A percentile compares a stretch with the other conserved stretches of the same genome.
Evolutionary conservation across 352 stramenopile genomes (phyloP).

Genomic region (Peronospora destructor): DNA sequence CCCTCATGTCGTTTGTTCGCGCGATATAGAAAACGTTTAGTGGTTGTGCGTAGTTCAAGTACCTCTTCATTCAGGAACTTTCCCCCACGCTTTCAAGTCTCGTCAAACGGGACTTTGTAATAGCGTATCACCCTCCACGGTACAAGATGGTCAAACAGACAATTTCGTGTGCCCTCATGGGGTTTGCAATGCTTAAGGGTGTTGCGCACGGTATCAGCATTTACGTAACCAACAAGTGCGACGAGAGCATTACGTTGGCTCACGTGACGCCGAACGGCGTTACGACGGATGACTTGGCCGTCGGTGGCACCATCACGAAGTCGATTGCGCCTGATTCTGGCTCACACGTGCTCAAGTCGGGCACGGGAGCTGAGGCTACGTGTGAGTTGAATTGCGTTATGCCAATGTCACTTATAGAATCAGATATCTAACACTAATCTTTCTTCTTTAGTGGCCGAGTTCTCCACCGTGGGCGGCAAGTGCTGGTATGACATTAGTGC

Average conservation of each 20-base stretch:
- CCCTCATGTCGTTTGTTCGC: constrained; percentile 18
- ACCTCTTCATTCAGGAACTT: constrained; percentile 32
- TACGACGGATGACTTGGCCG: constrained; percentile 22
- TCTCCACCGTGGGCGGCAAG: constrained; percentile 46
- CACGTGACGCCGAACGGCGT: constrained; percentile 28
- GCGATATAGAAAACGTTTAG: constrained; percentile 16
- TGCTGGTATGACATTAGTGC: constrained; percentile 70
- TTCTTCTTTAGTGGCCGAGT: constrained; percentile 45
- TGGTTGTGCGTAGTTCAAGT: background rate
- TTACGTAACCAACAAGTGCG: constrained; percentile 56
- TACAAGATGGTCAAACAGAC: constrained; percentile 31
- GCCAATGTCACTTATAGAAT: too few relatives aligned
- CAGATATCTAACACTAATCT: background rate
- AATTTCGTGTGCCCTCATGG: constrained; percentile 23
- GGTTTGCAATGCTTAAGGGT: constrained; percentile 27
- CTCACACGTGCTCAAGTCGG: constrained; percentile 49
- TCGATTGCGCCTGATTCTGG: constrained; percentile 26
- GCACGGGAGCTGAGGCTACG: constrained; percentile 43
- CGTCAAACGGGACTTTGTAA: constrained; percentile 9
- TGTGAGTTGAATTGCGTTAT: constrained; percentile 22
- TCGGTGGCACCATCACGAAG: constrained; percentile 29
- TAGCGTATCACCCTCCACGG: constrained; percentile 9
- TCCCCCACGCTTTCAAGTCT: constrained; percentile 28
- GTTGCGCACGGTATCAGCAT: constrained; percentile 35
- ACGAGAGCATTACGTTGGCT: constrained; percentile 38